A percentile compares a stretch with the other conserved stretches of the same genome.
Evolutionary conservation across 192 early-diverging fungal genomes (phyloP).

Genomic region (Globomyces pollinis-pini): DNA sequence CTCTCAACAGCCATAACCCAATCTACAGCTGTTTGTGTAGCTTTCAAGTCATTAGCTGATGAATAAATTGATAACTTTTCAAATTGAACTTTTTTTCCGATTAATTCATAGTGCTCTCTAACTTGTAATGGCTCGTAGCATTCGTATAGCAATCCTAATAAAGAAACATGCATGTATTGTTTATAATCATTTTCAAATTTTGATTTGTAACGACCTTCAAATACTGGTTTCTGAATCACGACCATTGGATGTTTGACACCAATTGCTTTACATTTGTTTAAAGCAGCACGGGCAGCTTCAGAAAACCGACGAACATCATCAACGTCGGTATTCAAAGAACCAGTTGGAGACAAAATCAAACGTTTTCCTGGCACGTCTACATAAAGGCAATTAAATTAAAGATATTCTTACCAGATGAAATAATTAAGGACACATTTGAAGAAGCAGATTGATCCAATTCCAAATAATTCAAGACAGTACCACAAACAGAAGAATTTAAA

Average conservation of each 20-base stretch:
- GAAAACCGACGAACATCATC: slow-evolving; percentile 74
- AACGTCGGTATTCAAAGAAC: slow-evolving; percentile 60
- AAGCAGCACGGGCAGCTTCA: slow-evolving; percentile 62
- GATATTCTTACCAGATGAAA: too few relatives aligned
- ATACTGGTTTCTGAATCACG: slow-evolving; percentile 17
- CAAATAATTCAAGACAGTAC: too few relatives aligned
- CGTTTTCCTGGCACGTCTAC: slow-evolving; percentile 55
- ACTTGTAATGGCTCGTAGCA: slow-evolving; percentile 74
- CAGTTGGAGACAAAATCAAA: slow-evolving; percentile 69
- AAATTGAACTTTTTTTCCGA: slow-evolving; percentile 19
- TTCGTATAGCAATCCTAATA: slow-evolving; percentile 64
- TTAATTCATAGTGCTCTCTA: slow-evolving; percentile 54
- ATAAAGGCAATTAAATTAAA: too few relatives aligned
- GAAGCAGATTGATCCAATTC: too few relatives aligned
- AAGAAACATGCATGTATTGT: slow-evolving; percentile 62
- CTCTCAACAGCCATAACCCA: slow-evolving; percentile 62
- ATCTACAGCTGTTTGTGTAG: slow-evolving; percentile 31
- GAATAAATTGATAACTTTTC: slow-evolving; percentile 41
- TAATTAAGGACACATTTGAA: too few relatives aligned
- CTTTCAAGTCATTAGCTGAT: slow-evolving; percentile 18
- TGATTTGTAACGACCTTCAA: slow-evolving; percentile 44
- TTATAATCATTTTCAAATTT: slow-evolving; percentile 44
- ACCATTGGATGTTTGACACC: slow-evolving; percentile 56
- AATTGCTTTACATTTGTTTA: slow-evolving; percentile 54
- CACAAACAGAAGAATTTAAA: too few relatives aligned